Base-by-base conservation (phyloP, 225 moss, liverwort and hornwort genomes). In the Pseudisothecium myosuroides region DNA sequence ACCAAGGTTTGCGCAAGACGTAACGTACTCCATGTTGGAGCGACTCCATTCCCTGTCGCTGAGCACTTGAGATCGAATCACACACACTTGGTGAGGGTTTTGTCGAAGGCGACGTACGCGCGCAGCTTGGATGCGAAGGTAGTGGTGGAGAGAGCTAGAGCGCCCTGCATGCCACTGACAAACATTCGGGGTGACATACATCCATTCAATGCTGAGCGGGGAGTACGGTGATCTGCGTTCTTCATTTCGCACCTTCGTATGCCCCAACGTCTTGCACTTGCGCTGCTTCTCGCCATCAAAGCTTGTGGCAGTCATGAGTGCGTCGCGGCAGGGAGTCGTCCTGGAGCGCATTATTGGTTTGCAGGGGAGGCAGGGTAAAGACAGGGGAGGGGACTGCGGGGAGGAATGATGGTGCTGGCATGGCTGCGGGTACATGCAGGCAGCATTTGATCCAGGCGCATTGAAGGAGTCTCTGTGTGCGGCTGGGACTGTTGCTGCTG, bases 311-410 rank as follows among this genome's bases (percentile, higher is more conserved):
- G 89, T 80, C 87, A 91, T 91, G 85, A 91, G 83, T 79, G 83
- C 27, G n/a, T 64, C 56, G 37, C 43, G 64, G 78, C 77, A 78
- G 64, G 76, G 65, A 82, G 91, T 69, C 60, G 89, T 76, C 86
- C 89, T 89, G 91, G 66, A 78, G 65, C 71, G 87, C 91, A 89
- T 91, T 91, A 91, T 89, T 89, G 91, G 87, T 55, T 71, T 77
- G 76, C 88, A 86, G 88, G 65, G 72, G 66, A 68, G 83, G 37
- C 83, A 84, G 66, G 52, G 83, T 39, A 28, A 80, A 84, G 72
- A 55, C 71, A 86, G 86, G 50, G 86, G 47, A 47, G 62, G 49
- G 86, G 79, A 49, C 82, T 64, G 64, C 34, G 83, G 41, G 29
- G 55, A n/a, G 80, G 43, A 83, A 91, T 91, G 91, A 91, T 91